A percentile compares a stretch with the other conserved stretches of the same genome.
These are phyloP conservation scores for Floccularia luteovirens DNA, from an alignment of 768 basidiomycete species.

Conservation along the genomic window DNA sequence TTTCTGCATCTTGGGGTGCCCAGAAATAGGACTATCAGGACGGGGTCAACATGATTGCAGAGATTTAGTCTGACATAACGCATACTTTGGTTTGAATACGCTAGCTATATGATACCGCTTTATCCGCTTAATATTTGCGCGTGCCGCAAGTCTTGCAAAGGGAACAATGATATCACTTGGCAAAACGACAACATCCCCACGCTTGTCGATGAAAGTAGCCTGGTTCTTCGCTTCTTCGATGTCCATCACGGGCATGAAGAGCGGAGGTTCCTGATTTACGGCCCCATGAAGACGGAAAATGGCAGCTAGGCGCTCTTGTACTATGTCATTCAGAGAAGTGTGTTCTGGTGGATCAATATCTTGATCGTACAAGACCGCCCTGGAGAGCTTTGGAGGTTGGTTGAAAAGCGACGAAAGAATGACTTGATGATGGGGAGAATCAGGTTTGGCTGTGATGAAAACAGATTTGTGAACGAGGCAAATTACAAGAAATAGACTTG, in stretches of 20 bases:
- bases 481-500: not conserved
- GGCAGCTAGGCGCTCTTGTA: constrained; percentile 66
- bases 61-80: constrained; percentile 1
- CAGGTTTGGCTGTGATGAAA: constrained; percentile 70
- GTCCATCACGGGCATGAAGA: constrained; percentile 70
- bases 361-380: constrained; percentile 68
- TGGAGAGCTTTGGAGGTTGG: constrained; percentile 55
- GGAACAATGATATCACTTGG: constrained; percentile 68
- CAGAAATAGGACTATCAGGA: constrained; percentile 47
- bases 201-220: constrained; percentile 72
- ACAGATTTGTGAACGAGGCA: not conserved
- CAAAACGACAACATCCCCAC: constrained; percentile 68
- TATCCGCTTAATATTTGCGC: constrained; percentile 56
- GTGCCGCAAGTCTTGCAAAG: constrained; percentile 79
- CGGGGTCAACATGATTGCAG: constrained; percentile 3
- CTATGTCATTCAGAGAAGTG: constrained; percentile 62
- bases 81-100: constrained; percentile 62
- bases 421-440: constrained; percentile 75
- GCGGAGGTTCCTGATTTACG: constrained; percentile 76
- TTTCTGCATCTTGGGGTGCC: constrained; percentile 67
- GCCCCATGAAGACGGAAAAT: constrained; percentile 90
- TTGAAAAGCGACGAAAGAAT: constrained; percentile 76
- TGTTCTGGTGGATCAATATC: constrained; percentile 65
- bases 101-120: constrained; percentile 80
- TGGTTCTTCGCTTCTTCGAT: constrained; percentile 56